Evolutionary conservation across 1,284 basidiomycete species (phyloP), one percentile per base, ranked within the genome.

Genomic region (Apiotrichum mycotoxinovorans): DNA sequence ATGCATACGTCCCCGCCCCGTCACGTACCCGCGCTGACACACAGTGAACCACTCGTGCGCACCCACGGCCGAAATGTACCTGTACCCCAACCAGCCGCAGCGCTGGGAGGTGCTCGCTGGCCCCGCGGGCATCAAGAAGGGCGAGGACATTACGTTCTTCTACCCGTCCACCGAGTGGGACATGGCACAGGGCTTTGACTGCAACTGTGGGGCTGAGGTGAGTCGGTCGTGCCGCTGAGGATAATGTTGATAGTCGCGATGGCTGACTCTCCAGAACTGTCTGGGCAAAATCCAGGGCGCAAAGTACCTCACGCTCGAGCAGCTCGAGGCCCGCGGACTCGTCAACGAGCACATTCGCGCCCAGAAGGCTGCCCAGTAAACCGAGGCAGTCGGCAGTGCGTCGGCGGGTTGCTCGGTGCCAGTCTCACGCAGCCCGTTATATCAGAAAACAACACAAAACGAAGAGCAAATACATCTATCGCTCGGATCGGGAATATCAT

Each of bases 91-190:
- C 52, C 52, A 79, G 26, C 71, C 67, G 0, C 61, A 76, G 18
- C 65, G 74, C 20, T 83, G 82, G 70, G 77, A 77, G 33, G 69
- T 81, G 1, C 65, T 80, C 73, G 75, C 75, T 62, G 65, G 73
- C 9, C 61, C 61, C 30, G 34, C 66, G 40, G 72, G 74, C 41
- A 59, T 79, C 22, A 61, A 66, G 14, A 52, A 63, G 53, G 83
- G 84, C 71, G 70, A 84, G 69, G 65, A 69, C 33, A 58, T 81
- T 40, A 79, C 78, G 0, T 86, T 83, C 70, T 86, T 86, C 69
- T 87, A 87, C 70, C 85, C 85, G 17, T 82, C 81, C 62, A 87
- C 84, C 9, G 85, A 87, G 69, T 87, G 85, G 85, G 80, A 84
- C 52, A 86, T 87, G 85, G 83, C 80, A 15, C 83, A 84, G 65